These are phyloP conservation scores for Dryas octopetala DNA, from an alignment of 306 rosid genomes.

Conservation along the genomic window DNA sequence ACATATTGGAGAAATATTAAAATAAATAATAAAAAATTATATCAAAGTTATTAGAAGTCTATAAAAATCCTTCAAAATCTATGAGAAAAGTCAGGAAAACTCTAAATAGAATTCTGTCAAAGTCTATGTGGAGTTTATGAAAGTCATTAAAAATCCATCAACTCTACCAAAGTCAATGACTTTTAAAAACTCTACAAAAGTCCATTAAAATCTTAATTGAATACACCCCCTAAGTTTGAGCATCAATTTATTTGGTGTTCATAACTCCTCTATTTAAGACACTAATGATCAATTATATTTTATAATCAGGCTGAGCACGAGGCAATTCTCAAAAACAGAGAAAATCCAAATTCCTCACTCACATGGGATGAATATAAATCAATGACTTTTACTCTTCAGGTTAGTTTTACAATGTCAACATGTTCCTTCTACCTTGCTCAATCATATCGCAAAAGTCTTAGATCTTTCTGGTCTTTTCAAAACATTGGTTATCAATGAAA, in stretches of 20 bases:
- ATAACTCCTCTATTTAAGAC: neutral
- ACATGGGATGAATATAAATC: conserved; percentile 48
- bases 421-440: neutral
- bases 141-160: too few relatives aligned
- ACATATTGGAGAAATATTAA: too few relatives aligned
- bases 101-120: too few relatives aligned
- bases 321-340: conserved; percentile 31
- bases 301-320: conserved; percentile 41
- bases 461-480: neutral
- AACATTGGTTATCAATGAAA: conserved; percentile 38
- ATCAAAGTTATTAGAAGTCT: too few relatives aligned
- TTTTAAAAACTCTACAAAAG: too few relatives aligned
- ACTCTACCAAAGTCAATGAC: too few relatives aligned
- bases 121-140: too few relatives aligned
- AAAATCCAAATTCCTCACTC: conserved; percentile 25
- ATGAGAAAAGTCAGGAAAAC: too few relatives aligned
- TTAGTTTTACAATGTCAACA: conserved; percentile 1
- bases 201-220: too few relatives aligned
- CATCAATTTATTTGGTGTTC: neutral
- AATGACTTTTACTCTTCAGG: conserved; percentile 39
- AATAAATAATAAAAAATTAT: too few relatives aligned
- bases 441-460: neutral
- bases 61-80: too few relatives aligned
- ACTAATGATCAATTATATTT: neutral
- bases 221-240: too few relatives aligned